Evolutionary conservation across 495 filamentous ascomycete species (phyloP), one percentile per base, ranked within the genome.

Genomic region (Lophiotrema nucula): DNA sequence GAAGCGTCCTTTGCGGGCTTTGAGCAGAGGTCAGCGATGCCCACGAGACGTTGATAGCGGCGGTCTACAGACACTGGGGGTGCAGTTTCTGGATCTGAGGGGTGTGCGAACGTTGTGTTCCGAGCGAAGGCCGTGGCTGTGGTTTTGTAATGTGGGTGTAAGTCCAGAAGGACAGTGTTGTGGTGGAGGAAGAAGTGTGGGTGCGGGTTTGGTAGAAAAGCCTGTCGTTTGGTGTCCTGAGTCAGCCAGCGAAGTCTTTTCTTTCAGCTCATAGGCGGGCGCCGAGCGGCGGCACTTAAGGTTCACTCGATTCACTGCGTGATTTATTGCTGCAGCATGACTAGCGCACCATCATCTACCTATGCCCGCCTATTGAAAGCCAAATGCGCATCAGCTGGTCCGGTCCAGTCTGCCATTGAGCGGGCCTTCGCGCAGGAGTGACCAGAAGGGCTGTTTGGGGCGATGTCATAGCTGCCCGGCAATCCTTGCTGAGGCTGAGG

Each of bases 91-190:
- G 47, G 47, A 37, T 5, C 27, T 24, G 26, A 31, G 19, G 33
- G 5, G 37, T 1, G 13, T 47, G 55, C 55, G 35, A 50, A 49
- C 47, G 43, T 16, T 11, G 16, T 48, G 23, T 31, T 49, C 44
- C 25, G 31, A 16, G 18, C 23, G 23, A n/a, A n/a, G n/a, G 47
- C 6, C 42, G 15, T 22, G 42, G 31, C 38, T 12, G 28, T 43
- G 39, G 26, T 25, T 19, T n/a, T 12, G 19, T 37, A 39, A 3
- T 33, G n/a, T 18, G 24, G 33, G 19, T 33, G 47, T 56, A 23
- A 42, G 62, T 65, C 62, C 62, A 46, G 28, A 42, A 46, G 62
- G 62, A 60, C 62, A 43, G 43, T 46, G 51, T 55, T 47, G 52
- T 38, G 43, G 47, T 33, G 33, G 38, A 39, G 50, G 45, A 49